phyloP scores from a whole-genome alignment of 768 basidiomycete species.

The Trametes gibbosa region DNA sequence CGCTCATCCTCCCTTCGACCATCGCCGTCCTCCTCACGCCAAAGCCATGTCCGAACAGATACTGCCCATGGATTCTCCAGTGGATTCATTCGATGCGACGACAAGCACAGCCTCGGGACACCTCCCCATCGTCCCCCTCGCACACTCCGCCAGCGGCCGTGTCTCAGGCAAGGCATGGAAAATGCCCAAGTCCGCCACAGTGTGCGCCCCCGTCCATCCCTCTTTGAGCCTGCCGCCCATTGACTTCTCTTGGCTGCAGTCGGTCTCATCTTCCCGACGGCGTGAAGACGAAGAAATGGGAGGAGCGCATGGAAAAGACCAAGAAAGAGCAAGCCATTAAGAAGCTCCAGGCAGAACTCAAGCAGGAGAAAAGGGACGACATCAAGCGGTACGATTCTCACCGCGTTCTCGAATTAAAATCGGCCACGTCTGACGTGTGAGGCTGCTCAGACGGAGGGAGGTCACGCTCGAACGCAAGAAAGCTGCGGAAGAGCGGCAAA shows the following conservation, averaged over 20 bases:
- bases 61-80: not conserved
- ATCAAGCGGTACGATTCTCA: slow-evolving; percentile 47
- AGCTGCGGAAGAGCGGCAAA: slow-evolving; percentile 68
- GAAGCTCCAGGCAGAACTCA: slow-evolving; percentile 69
- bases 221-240: slow-evolving; percentile 25
- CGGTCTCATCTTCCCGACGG: slow-evolving; percentile 66
- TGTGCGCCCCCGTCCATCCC: slow-evolving; percentile 62
- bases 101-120: not conserved
- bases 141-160: slow-evolving; percentile 62
- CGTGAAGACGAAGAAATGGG: slow-evolving; percentile 65
- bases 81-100: not conserved
- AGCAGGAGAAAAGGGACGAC: slow-evolving; percentile 74
- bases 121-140: slow-evolving; percentile 29
- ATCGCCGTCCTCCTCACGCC: not conserved
- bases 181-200: slow-evolving; percentile 28
- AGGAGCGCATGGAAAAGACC: slow-evolving; percentile 66
- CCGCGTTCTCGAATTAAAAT: not conserved
- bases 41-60: slow-evolving; percentile 4
- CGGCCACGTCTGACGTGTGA: not conserved
- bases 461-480: slow-evolving; percentile 69
- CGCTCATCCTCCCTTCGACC: not conserved
- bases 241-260: slow-evolving; percentile 35
- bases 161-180: slow-evolving; percentile 56
- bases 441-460: slow-evolving; percentile 52
- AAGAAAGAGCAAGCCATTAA: slow-evolving; percentile 68